Conservation (phyloP, 2,329 filamentous ascomycete species). For the Epichloe elymi region DNA sequence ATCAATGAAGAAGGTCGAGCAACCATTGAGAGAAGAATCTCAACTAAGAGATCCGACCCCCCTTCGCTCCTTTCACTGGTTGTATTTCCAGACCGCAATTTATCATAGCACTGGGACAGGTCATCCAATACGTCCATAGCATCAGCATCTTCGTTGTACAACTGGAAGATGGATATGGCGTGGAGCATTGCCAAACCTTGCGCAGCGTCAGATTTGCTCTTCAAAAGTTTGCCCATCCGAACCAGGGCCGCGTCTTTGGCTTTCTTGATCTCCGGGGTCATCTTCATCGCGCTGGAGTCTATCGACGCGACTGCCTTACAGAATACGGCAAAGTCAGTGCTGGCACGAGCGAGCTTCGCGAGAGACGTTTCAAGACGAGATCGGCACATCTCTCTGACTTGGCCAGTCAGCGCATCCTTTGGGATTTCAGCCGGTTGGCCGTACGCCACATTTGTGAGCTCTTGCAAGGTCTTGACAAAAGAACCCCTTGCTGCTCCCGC, state of each 20-base stretch:
- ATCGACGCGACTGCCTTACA: slow-evolving; percentile 42
- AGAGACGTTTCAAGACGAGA: slow-evolving; percentile 44
- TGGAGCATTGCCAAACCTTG: slow-evolving; percentile 70
- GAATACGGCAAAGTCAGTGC: slow-evolving; percentile 38
- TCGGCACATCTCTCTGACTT: slow-evolving; percentile 39
- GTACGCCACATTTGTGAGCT: slow-evolving; percentile 44
- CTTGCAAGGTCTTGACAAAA: slow-evolving; percentile 31
- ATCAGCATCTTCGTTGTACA: slow-evolving; percentile 83
- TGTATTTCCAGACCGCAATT: slow-evolving; percentile 36
- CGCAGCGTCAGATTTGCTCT: slow-evolving; percentile 25
- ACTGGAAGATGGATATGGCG: slow-evolving; percentile 70
- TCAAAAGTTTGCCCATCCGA: slow-evolving; percentile 39
- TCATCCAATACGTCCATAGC: slow-evolving; percentile 73
- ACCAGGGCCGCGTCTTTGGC: slow-evolving; percentile 39
- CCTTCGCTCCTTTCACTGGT: slow-evolving; percentile 40
- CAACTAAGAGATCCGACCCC: slow-evolving; percentile 62
- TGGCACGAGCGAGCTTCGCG: slow-evolving; percentile 40
- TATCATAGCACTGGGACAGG: slow-evolving; percentile 61
- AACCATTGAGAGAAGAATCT: slow-evolving; percentile 81
- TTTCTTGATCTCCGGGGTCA: slow-evolving; percentile 41
- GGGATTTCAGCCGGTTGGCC: slow-evolving; percentile 29
- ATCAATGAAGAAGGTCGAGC: slow-evolving; percentile 75
- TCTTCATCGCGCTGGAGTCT: slow-evolving; percentile 35
- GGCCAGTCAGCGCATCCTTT: slow-evolving; percentile 34
- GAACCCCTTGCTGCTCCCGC: slow-evolving; percentile 13